phyloP scores from a whole-genome alignment of 495 filamentous ascomycete genomes.

The Annulohypoxylon bovei region DNA sequence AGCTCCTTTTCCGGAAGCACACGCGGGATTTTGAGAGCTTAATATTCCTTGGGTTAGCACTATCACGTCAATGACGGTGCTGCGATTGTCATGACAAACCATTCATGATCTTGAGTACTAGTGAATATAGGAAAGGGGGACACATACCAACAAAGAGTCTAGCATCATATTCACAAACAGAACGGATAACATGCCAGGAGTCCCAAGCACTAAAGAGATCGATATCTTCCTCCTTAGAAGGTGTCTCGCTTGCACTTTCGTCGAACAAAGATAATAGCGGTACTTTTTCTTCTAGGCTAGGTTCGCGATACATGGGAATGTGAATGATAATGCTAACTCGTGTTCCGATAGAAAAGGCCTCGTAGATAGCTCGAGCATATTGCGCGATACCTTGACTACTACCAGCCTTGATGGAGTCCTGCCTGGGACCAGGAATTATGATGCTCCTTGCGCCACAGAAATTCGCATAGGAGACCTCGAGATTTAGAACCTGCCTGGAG shows the following conservation, averaged over 20 bases:
- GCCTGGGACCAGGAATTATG: constrained; percentile 78
- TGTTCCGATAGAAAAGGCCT: constrained; percentile 74
- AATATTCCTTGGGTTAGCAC: constrained; percentile 3
- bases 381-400: constrained; percentile 61
- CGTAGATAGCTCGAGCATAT: constrained; percentile 86
- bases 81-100: neutral
- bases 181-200: constrained; percentile 88
- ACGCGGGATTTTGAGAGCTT: constrained; percentile 83
- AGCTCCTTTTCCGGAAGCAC: constrained; percentile 76
- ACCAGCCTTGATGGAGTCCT: constrained; percentile 50
- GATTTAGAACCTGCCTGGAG: constrained; percentile 86
- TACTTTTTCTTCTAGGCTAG: constrained; percentile 52
- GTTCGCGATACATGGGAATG: constrained; percentile 77
- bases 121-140: neutral
- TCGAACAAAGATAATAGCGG: constrained; percentile 51
- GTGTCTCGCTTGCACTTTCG: constrained; percentile 33
- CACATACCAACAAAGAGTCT: constrained; percentile 87
- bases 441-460: constrained; percentile 91
- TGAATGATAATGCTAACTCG: constrained; percentile 84
- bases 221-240: constrained; percentile 49
- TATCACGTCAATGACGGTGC: neutral
- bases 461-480: constrained; percentile 92
- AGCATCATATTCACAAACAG: constrained; percentile 83
- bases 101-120: neutral
- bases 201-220: constrained; percentile 87